These are phyloP conservation scores for Candida patagonica DNA, from an alignment of 805 yeast genomes.

Conservation along the genomic window DNA sequence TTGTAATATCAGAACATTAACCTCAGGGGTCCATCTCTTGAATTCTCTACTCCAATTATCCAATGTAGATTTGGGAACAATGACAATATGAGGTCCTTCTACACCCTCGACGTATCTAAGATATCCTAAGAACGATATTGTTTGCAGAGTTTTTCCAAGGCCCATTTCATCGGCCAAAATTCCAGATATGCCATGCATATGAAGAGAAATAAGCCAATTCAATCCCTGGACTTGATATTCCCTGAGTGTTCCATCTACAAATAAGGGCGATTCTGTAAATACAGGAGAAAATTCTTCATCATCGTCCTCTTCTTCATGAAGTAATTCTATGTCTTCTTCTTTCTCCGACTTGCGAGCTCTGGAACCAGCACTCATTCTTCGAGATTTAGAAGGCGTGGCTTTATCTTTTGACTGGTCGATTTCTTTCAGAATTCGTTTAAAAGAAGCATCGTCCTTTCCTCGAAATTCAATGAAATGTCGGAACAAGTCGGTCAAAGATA, in stretches of 20 bases:
- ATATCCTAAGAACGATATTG: conserved; percentile 86
- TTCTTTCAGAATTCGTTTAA: conserved; percentile 30
- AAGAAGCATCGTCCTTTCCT: conserved; percentile 64
- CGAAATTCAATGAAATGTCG: conserved; percentile 75
- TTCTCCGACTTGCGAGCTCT: conserved; percentile 39
- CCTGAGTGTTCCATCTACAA: conserved; percentile 62
- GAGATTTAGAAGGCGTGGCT: conserved; percentile 4
- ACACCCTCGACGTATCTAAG: conserved; percentile 64
- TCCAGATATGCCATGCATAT: conserved; percentile 81
- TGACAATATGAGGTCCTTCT: conserved; percentile 83
- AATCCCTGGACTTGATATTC: conserved; percentile 92
- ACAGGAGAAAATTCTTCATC: conserved; percentile 48
- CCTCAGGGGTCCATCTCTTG: conserved; percentile 91
- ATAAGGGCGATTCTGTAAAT: conserved; percentile 75
- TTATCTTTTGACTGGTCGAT: conserved; percentile 21
- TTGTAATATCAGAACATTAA: conserved; percentile 71
- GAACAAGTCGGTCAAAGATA: conserved; percentile 75
- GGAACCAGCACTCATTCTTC: not conserved
- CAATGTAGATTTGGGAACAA: conserved; percentile 91
- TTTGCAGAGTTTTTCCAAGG: conserved; percentile 88
- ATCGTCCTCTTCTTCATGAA: conserved; percentile 65
- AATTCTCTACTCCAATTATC: conserved; percentile 97
- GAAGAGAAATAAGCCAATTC: conserved; percentile 84
- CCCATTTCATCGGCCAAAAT: conserved; percentile 99
- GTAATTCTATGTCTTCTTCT: conserved; percentile 84